Evolutionary conservation across 331 rosid genomes (phyloP), one percentile per base, ranked within the genome.

Genomic region (Spiraea crenata): DNA sequence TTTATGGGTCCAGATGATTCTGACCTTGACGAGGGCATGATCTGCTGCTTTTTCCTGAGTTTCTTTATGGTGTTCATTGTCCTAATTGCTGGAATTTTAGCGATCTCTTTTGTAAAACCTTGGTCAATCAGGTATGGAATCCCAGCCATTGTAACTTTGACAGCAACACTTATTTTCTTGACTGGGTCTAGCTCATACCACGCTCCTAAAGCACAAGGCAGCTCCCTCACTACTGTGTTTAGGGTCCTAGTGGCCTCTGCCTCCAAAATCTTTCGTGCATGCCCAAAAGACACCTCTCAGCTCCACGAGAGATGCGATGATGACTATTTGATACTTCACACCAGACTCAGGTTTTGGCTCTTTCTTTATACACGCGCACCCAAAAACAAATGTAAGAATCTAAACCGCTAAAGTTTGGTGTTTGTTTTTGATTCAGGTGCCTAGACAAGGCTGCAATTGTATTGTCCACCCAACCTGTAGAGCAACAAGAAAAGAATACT

Each of bases 391-490:
- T 25, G 31, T 25, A 25, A 25, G 31, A 25, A 0, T 25, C 31
- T 25, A 25, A 25, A 25, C 31, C 31, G 31, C 31, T 25, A 25
- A 25, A 25, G 31, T 25, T 25, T 25, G 31, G 31, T 25, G 1
- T 25, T 25, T 25, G 31, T 25, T 25, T 25, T 25, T 25, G 1
- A 37, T 52, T 16, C 57, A 74, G 80, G 50, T 81, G 37, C 49
- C 49, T 76, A 16, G 78, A 72, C 72, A 76, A 72, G 65, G 81
- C 78, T 31, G 84, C 69, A 5, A 35, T 72, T 13, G 1, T 39
- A 19, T 5, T 31, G 40, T 10, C 51, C 52, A 58, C 41, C 12
- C 51, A 25, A 16, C 7, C 79, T 56, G 10, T 11, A 31, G 48
- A 76, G 41, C 49, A 51, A 17, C 75, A 60, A 34, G 13, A 44